A percentile compares a stretch with the other conserved stretches of the same genome.
phyloP scores from a whole-genome alignment of 2,329 filamentous ascomycete genomes.

The Cladosporium phlei region DNA sequence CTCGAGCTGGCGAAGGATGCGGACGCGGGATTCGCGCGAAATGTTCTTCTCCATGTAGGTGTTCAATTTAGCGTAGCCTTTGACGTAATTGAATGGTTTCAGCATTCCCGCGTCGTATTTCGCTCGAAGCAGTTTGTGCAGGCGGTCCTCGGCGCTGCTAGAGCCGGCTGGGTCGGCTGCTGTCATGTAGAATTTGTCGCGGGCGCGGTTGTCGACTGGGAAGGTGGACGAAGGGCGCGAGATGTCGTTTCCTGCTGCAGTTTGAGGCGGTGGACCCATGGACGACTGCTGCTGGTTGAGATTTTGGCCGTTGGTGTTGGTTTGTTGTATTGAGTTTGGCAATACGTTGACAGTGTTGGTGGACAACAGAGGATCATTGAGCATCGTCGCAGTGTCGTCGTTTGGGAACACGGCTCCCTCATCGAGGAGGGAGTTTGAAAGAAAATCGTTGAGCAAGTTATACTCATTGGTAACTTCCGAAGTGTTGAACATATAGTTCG shows the following conservation, averaged over 20 bases:
- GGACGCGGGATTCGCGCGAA: slow-evolving; percentile 74
- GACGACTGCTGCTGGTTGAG: slow-evolving; percentile 32
- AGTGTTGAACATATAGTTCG: slow-evolving; percentile 90
- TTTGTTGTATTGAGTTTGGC: slow-evolving; percentile 22
- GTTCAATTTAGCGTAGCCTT: slow-evolving; percentile 84
- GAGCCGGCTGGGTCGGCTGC: slow-evolving; percentile 90
- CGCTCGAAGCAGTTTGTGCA: slow-evolving; percentile 88
- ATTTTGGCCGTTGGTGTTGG: neutral
- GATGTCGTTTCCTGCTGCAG: slow-evolving; percentile 51
- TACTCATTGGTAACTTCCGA: slow-evolving; percentile 96
- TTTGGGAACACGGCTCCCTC: slow-evolving; percentile 46
- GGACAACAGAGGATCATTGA: slow-evolving; percentile 53
- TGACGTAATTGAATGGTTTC: slow-evolving; percentile 97
- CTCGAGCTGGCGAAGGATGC: slow-evolving; percentile 86
- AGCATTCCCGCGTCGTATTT: slow-evolving; percentile 94
- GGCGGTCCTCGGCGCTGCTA: slow-evolving; percentile 82
- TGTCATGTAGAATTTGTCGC: slow-evolving; percentile 90
- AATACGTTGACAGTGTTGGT: slow-evolving; percentile 41
- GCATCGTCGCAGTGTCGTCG: slow-evolving; percentile 48
- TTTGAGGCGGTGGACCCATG: slow-evolving; percentile 34
- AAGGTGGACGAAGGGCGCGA: slow-evolving; percentile 58
- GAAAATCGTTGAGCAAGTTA: slow-evolving; percentile 91
- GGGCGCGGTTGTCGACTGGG: slow-evolving; percentile 61
- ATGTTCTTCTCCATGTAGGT: slow-evolving; percentile 90
- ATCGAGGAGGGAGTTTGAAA: slow-evolving; percentile 86